Conservation (phyloP, 2,329 filamentous ascomycete genomes). For the Xylariaceae sp. region DNA sequence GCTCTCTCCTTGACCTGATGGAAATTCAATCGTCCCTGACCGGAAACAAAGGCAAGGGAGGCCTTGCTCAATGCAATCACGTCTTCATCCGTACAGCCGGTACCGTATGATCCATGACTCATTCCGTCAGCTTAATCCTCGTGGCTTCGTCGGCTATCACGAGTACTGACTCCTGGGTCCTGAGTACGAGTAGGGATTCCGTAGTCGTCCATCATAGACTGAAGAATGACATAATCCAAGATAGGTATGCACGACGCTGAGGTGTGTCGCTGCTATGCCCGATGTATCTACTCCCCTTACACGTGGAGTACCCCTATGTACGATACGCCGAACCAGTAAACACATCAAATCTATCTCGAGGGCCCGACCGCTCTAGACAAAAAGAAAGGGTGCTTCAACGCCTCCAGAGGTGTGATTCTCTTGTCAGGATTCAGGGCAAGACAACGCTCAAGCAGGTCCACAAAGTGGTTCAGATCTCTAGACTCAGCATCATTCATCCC, state of each 20-base stretch:
- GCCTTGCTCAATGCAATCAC: background rate
- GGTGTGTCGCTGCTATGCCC: background rate
- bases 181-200: background rate
- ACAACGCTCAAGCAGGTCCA: constrained; percentile 84
- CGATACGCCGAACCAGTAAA: background rate
- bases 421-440: constrained; percentile 88
- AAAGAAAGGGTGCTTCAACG: constrained; percentile 86
- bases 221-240: background rate
- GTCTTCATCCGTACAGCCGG: background rate
- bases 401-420: constrained; percentile 79
- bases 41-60: background rate
- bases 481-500: constrained; percentile 69
- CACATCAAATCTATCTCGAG: constrained; percentile 11
- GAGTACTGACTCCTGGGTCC: background rate
- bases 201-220: background rate
- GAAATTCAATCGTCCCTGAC: constrained; percentile 17
- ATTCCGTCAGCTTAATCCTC: background rate
- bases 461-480: constrained; percentile 75
- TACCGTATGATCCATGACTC: background rate
- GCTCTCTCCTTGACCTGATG: background rate
- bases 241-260: constrained; percentile 4
- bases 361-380: constrained; percentile 34
- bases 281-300: background rate
- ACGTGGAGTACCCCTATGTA: background rate
- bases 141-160: background rate